Evolutionary conservation across 257 asterid species (phyloP).

Genomic region (Lantana camara): DNA sequence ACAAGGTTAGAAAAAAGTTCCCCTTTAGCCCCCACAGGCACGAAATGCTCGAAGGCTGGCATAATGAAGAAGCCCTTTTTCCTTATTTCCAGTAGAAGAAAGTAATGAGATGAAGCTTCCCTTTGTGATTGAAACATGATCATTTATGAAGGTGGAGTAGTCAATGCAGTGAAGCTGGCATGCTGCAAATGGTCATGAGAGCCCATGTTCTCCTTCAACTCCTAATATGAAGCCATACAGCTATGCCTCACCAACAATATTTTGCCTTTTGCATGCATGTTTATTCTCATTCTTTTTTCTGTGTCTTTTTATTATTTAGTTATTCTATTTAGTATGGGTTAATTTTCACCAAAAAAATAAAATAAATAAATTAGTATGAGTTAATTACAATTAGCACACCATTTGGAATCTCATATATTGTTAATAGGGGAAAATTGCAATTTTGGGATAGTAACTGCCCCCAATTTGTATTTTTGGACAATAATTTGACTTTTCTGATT

Average conservation of each 20-base stretch:
- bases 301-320: neutral
- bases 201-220: conserved; percentile 4
- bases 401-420: no score
- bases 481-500: no score
- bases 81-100: neutral
- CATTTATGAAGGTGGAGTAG: neutral
- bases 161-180: conserved; percentile 12
- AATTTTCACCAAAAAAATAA: no score
- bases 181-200: neutral
- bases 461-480: no score
- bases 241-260: conserved; percentile 3
- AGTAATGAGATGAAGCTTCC: conserved; percentile 11
- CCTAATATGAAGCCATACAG: neutral
- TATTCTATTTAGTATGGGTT: neutral
- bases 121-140: no score
- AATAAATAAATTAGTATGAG: no score
- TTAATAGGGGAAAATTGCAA: no score
- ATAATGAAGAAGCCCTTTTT: neutral
- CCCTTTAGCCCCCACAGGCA: conserved; percentile 7
- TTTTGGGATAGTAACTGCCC: no score
- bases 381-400: no score
- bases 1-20: neutral
- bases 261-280: neutral
- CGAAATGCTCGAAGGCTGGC: neutral
- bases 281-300: neutral